phyloP scores from a whole-genome alignment of 2,329 filamentous ascomycete genomes.

The Paraphoma chrysanthemicola region DNA sequence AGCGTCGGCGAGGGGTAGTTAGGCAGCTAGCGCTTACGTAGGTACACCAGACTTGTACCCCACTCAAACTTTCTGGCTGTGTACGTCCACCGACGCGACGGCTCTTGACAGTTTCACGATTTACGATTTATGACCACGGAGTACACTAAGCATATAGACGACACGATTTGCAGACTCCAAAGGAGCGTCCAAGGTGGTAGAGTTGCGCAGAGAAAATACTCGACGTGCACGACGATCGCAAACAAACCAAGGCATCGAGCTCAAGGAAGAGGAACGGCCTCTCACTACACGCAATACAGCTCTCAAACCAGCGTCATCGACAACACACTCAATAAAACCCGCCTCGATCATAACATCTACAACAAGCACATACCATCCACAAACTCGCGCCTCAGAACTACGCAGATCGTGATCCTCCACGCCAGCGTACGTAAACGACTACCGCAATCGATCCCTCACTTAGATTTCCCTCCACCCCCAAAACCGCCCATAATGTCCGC shows the following conservation, averaged over 20 bases:
- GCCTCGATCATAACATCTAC: background rate
- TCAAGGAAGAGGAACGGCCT: background rate
- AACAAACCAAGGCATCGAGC: background rate
- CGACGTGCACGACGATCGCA: background rate
- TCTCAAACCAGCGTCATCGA: background rate
- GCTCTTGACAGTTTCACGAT: background rate
- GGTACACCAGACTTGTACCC: background rate
- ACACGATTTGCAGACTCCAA: no score
- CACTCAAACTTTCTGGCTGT: background rate
- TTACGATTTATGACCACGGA: background rate
- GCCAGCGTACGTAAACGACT: background rate
- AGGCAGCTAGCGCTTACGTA: background rate
- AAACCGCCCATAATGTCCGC: conserved; percentile 62
- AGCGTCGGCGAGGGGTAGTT: background rate
- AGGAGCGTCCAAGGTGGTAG: background rate
- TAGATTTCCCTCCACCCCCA: background rate
- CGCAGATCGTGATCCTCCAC: background rate
- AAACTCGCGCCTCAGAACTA: background rate
- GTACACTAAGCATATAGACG: background rate
- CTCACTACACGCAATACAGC: background rate
- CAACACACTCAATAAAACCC: background rate
- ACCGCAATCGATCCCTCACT: background rate
- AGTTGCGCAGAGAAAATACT: background rate
- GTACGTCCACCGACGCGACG: background rate
- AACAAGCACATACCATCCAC: background rate